Base-by-base conservation (phyloP, 2,329 filamentous ascomycete species). In the Fusarium equiseti region DNA sequence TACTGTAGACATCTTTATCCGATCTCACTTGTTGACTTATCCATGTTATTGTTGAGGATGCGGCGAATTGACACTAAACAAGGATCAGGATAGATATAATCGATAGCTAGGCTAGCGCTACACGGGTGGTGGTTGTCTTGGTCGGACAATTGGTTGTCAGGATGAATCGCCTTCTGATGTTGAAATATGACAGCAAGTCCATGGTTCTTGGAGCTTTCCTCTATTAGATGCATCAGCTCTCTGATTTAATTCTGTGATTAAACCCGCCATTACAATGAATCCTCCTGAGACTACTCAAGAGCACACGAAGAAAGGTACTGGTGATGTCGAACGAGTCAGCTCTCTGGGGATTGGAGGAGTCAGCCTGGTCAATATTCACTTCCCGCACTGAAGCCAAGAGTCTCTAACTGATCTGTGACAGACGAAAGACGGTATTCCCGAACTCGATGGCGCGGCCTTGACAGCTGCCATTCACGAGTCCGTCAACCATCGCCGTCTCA, bases 371-470 rank as follows among this genome's bases (percentile, higher is more conserved):
- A 51, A 32, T 38, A 18, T 2, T 38, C 2, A 7, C 9, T 4
- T 3, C 3, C 11, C 18, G 3, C 0, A 31, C 9, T 32, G 2
- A 18, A 2, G 5, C 40, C 6, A 5, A 2, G 3, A 0, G 9
- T 50, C 12, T 15, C n/a, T 50, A 24, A 50, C 8, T 18, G 0
- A 3, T 3, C 6, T 22, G 6, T 7, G 8, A 15, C 18, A 51
- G 48, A 51, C 31, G 1, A 51, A 51, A 20, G 13, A 35, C 6
- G 12, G 5, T 5, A 27, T 40, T 24, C 22, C 32, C 6, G 49
- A 51, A 7, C 16, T 51, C 13, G 49, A 40, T 11, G 49, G 49
- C 8, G 31, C 18, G 4, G 18, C 6, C 7, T 15, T 45, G 8
- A 13, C 20, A 32, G 16, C 27, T 29, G 52, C 52, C 22, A 31